Base-by-base conservation (phyloP, 768 basidiomycete genomes). In the Russula foetens region DNA sequence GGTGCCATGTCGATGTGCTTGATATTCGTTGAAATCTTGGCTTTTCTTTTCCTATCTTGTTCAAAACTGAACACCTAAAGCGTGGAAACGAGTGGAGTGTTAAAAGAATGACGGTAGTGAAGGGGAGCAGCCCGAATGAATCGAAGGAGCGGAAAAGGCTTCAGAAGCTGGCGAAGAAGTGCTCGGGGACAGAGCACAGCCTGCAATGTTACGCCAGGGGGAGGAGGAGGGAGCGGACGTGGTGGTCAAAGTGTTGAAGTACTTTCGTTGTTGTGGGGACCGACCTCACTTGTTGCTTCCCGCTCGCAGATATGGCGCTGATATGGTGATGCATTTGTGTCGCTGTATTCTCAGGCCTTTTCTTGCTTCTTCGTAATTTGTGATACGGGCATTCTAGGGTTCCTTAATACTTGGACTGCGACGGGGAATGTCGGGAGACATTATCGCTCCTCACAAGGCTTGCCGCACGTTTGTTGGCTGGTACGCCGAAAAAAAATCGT, bases 1-100 rank as follows among this genome's bases (percentile, higher is more conserved):
- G 64, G 64, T 33, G 64, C 64, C 64, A 65, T 65, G n/a, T 24
- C 2, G 29, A 38, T 12, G 48, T 19, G 46, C 19, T 39, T 19
- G 46, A 12, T 39, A 15, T 31, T 35, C 15, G 51, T 53, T 41
- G 52, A 12, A 19, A 48, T 19, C 14, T 29, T 28, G n/a, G n/a
- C n/a, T 29, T 29, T 28, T 47, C 3, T 41, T 19, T 41, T 4
- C 14, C 35, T 35, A 35, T 35, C 35, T 35, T 35, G 35, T 35
- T 35, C 35, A 35, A 12, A 11, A n/a, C n/a, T 35, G 39, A 19
- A 19, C 3, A 41, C 39, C 17, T 41, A 4, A 33, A 28, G 35
- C 14, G 49, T 45, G 12, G 53, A 62, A 62, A 41, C n/a, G 60
- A 62, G 44, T 11, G 55, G 33, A 9, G 14, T 26, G 7, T 21